Conservation (phyloP, 2,329 filamentous ascomycete species). For the Trichophyton equinum region DNA sequence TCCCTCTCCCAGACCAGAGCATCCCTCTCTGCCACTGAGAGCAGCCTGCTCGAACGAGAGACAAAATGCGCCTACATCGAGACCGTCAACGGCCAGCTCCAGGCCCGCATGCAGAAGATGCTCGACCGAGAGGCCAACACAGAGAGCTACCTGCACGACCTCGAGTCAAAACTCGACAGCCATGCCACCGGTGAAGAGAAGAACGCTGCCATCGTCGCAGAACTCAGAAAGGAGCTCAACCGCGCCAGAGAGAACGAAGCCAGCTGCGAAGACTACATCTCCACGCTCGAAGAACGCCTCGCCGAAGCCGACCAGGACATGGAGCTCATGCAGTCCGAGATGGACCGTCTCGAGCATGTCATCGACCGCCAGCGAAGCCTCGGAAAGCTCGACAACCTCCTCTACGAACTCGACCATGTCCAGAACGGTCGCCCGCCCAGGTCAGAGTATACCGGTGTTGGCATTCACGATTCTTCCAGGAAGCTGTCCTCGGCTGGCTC, state of each 20-base stretch:
- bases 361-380: slow-evolving; percentile 90
- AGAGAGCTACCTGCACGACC: slow-evolving; percentile 81
- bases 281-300: slow-evolving; percentile 84
- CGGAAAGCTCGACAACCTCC: slow-evolving; percentile 82
- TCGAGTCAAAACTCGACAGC: slow-evolving; percentile 81
- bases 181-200: slow-evolving; percentile 87
- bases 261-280: slow-evolving; percentile 90
- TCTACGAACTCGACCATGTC: slow-evolving; percentile 74
- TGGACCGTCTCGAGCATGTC: slow-evolving; percentile 86
- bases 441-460: too few species aligned
- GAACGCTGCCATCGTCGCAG: slow-evolving; percentile 69
- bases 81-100: slow-evolving; percentile 80
- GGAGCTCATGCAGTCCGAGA: slow-evolving; percentile 92
- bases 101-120: slow-evolving; percentile 80
- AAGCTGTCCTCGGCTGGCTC: slow-evolving; percentile 15
- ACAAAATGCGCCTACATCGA: slow-evolving; percentile 88
- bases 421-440: slow-evolving; percentile 37
- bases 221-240: slow-evolving; percentile 82
- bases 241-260: slow-evolving; percentile 82
- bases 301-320: slow-evolving; percentile 93
- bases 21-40: slow-evolving; percentile 73
- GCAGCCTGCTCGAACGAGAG: slow-evolving; percentile 78
- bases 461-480: slow-evolving; percentile 18
- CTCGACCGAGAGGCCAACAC: slow-evolving; percentile 84
- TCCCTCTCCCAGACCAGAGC: slow-evolving; percentile 80